Conservation (phyloP, 2,329 filamentous ascomycete species). For the Penicillium sp. region DNA sequence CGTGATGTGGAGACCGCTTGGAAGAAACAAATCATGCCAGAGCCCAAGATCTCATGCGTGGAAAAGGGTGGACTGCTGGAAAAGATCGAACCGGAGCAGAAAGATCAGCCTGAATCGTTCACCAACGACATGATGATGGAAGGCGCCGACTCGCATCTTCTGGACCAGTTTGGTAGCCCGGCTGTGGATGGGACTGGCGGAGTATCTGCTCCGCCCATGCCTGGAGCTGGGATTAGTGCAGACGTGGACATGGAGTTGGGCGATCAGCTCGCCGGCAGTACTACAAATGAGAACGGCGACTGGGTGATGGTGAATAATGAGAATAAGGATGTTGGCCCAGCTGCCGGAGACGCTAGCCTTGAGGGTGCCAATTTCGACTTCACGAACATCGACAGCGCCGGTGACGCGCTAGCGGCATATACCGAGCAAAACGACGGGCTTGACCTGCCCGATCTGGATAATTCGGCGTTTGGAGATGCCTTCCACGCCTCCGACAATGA, state of each 20-base stretch:
- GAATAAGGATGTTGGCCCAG: conserved; percentile 43
- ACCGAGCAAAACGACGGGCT: conserved; percentile 56
- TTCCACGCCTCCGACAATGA: conserved; percentile 62
- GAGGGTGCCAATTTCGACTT: conserved; percentile 45
- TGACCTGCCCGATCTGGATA: conserved; percentile 64
- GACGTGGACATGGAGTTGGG: conserved; percentile 56
- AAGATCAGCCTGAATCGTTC: conserved; percentile 34
- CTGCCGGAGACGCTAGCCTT: conserved; percentile 31
- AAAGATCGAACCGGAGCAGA: conserved; percentile 38
- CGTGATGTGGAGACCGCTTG: conserved; percentile 68
- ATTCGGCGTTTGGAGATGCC: conserved; percentile 79
- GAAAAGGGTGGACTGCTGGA: conserved; percentile 75
- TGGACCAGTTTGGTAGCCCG: conserved; percentile 37
- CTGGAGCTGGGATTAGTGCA: conserved; percentile 12
- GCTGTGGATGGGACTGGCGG: conserved; percentile 8
- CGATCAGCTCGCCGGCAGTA: conserved; percentile 36
- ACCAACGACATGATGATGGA: conserved; percentile 38
- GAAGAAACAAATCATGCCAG: conserved; percentile 63
- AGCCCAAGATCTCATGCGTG: conserved; percentile 66
- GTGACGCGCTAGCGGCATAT: conserved; percentile 67
- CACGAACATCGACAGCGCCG: conserved; percentile 61
- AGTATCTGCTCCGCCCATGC: conserved; percentile 44
- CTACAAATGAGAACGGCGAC: conserved; percentile 57
- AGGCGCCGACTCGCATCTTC: conserved; percentile 28
- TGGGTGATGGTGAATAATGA: conserved; percentile 74